Conservation (phyloP, 495 filamentous ascomycete genomes). For the Chaetomium tenue region DNA sequence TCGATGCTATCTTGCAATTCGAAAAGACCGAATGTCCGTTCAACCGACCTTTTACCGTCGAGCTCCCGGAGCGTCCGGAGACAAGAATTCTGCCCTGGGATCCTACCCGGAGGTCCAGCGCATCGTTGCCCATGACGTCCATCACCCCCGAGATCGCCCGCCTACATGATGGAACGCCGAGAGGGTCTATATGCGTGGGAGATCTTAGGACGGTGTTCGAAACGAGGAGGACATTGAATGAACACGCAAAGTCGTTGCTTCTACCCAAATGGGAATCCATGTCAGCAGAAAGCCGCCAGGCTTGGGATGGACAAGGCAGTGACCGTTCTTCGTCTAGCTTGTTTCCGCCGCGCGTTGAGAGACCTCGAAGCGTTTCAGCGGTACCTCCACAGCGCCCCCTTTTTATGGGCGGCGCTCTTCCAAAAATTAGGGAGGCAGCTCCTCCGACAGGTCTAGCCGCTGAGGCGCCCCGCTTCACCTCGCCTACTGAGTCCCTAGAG, state of each 20-base stretch:
- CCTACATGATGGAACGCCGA: conserved; percentile 21
- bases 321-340: neutral
- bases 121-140: conserved; percentile 28
- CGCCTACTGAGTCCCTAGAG: conserved; percentile 38
- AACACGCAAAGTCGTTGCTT: conserved; percentile 1
- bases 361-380: neutral
- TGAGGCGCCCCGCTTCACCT: conserved; percentile 28
- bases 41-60: conserved; percentile 67
- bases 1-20: conserved; percentile 71
- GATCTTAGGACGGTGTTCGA: conserved; percentile 11
- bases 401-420: conserved; percentile 36
- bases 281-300: neutral
- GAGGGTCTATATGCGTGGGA: conserved; percentile 19
- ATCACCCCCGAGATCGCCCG: conserved; percentile 30
- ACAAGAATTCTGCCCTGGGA: conserved; percentile 69
- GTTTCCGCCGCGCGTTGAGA: neutral
- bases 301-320: neutral
- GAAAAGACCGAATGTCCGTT: conserved; percentile 89
- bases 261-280: neutral
- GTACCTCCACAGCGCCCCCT: conserved; percentile 27
- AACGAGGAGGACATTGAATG: neutral
- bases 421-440: conserved; percentile 21
- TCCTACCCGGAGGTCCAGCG: conserved; percentile 52
- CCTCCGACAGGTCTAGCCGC: conserved; percentile 8
- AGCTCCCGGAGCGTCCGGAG: conserved; percentile 66